Base-by-base conservation (phyloP, 2,329 filamentous ascomycete genomes). In the Pestalotiopsis sp. region DNA sequence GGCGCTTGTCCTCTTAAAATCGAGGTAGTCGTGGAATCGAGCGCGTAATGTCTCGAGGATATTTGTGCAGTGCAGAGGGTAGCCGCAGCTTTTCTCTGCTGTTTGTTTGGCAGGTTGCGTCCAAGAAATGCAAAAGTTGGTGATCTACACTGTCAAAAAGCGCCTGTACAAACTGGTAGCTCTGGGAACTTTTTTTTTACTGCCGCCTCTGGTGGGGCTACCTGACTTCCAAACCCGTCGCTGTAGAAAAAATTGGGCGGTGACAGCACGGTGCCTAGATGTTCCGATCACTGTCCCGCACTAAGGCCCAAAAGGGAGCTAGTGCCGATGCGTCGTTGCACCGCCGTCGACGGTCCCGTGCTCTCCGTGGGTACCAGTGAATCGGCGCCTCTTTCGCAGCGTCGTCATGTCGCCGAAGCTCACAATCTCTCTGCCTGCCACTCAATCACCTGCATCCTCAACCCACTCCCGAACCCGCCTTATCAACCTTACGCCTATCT, bases 151-250 rank as follows among this genome's bases (percentile, higher is more conserved):
- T 13, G 57, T 13, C 11, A 13, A n/a, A 36, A 23, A n/a, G 14
- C 45, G 45, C n/a, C 23, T 36, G 27, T 59, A 36, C 57, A 27
- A 59, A 36, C 59, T 62, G 9, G 17, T 17, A 41, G 52, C 36
- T 52, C 23, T 57, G 63, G 57, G 58, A 66, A 38, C 36, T 62
- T 68, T 68, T 68, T 68, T 68, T 68, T 61, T 63, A 41, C 67
- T 62, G 38, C 36, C 31, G 31, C 20, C 58, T 36, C 31, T 36
- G n/a, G 68, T 58, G 67, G 66, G 66, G 66, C 67, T 23, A 13
- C 23, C 39, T 52, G 39, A 59, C 25, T 23, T n/a, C 41, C 7
- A 49, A 2, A n/a, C 13, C 14, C 6, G 45, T n/a, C 20, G 17
- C 20, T 52, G 14, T 12, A 39, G 23, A 38, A 49, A 66, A 68